Percentiles rank a stretch among this genome's conserved stretches.
Evolutionary conservation across 208 protist species (phyloP).

Genomic region (Acanthamoeba culbertsoni): DNA sequence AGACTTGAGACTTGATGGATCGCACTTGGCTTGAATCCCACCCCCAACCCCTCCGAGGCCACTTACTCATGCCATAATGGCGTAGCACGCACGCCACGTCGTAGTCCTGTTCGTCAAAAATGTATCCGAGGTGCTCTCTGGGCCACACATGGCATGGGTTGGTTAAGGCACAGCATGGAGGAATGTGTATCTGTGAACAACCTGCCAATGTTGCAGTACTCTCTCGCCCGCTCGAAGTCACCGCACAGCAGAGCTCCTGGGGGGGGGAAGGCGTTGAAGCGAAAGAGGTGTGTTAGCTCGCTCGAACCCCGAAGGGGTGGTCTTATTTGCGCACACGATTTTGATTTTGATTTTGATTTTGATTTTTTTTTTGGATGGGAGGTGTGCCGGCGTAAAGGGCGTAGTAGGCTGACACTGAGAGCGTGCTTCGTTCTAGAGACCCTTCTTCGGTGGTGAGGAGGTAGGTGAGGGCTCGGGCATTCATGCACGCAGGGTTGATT

Average conservation of each 20-base stretch:
- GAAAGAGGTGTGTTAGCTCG: not conserved
- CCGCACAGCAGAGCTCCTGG: not conserved
- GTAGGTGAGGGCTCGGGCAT: not conserved
- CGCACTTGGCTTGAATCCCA: too few relatives aligned
- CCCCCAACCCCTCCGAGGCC: too few relatives aligned
- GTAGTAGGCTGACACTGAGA: not conserved
- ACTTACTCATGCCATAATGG: not conserved
- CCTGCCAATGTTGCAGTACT: not conserved
- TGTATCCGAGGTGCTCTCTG: not conserved
- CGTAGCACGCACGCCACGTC: not conserved
- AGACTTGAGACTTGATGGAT: not conserved
- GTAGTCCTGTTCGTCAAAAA: not conserved
- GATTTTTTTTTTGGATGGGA: too few relatives aligned
- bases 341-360: too few relatives aligned
- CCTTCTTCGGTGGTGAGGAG: not conserved
- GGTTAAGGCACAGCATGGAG: not conserved
- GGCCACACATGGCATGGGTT: not conserved
- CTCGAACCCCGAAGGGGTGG: too few relatives aligned
- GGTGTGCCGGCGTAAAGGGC: not conserved
- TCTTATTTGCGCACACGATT: too few relatives aligned
- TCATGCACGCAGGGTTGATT: not conserved
- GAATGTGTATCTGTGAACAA: not conserved
- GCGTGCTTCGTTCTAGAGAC: not conserved
- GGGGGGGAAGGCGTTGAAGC: not conserved
- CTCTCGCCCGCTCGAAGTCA: not conserved